Evolutionary conservation across 208 protist species (phyloP), one percentile per base, ranked within the genome.

Genomic region (Leishmania lainsoni): DNA sequence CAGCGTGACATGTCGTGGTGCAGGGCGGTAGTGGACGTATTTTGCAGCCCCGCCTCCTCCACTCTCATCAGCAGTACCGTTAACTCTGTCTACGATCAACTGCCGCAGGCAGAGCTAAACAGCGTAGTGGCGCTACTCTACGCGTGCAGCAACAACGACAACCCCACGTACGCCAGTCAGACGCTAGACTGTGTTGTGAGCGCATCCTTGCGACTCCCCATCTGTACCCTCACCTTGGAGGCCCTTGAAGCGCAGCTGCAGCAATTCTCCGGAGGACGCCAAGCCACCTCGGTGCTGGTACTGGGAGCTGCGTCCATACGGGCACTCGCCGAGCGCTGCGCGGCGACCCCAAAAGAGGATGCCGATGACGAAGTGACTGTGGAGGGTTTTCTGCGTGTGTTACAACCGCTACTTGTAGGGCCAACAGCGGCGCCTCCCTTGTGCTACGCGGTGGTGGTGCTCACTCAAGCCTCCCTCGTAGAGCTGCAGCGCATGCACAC

Each of bases 71-170:
- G 51, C 72, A 32, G 26, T 2, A 75, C 72, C 22, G 61, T 80
- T 22, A 66, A 3, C 22, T 54, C 77, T 49, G 20, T 70, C 52
- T 65, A 68, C 42, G 17, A 35, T 4, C 9, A n/a, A 20, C 77
- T 70, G 16, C 32, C 76, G 5, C 32, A 16, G 22, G 22, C 82
- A 22, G 77, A 81, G 63, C 58, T 85, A 58, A 52, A 35, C 0
- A 71, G n/a, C 63, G 63, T 78, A 0, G 51, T 75, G 77, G 22
- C 35, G 39, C 42, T 81, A n/a, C 78, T 85, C 51, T 85, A 85
- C 54, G 77, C 52, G 56, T 85, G 82, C 54, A 73, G 82, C 65
- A 81, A 85, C 82, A 81, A 59, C 58, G 82, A 77, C 48, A 69
- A 81, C 78, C 82, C 82, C 0, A 32, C 59, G 26, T 56, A 56